Evolutionary conservation across 2,329 filamentous ascomycete species (phyloP).

Genomic region (Calonectria montana): DNA sequence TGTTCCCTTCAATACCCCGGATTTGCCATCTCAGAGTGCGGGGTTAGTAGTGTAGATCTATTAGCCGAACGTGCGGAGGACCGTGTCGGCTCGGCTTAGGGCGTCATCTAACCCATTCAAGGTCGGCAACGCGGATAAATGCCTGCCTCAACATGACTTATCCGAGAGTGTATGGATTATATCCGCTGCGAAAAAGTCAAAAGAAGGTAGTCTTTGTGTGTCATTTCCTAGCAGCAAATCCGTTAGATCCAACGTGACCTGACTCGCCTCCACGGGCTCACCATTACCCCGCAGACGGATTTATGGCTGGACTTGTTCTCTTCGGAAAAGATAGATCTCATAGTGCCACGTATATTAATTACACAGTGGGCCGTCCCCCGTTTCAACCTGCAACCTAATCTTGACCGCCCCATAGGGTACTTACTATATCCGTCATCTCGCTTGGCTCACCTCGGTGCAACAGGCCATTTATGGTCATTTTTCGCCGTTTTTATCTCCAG

Average conservation of each 20-base stretch:
- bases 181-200: neutral
- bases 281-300: neutral
- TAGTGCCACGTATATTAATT: no score
- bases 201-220: neutral
- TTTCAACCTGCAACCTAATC: neutral
- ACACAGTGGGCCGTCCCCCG: neutral
- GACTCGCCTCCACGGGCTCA: neutral
- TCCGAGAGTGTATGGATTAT: constrained; percentile 15
- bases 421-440: neutral
- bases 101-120: neutral
- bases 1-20: constrained; percentile 26
- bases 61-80: constrained; percentile 28
- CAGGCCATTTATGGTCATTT: neutral
- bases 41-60: constrained; percentile 27
- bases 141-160: constrained; percentile 2
- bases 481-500: neutral
- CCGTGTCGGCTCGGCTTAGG: constrained; percentile 5
- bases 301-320: neutral
- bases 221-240: neutral
- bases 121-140: constrained; percentile 30
- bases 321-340: neutral
- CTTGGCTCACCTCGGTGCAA: neutral
- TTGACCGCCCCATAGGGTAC: neutral
- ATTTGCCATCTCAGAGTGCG: constrained; percentile 33
- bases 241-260: neutral